Evolutionary conservation across 2,329 filamentous ascomycete genomes (phyloP).

Genomic region (Trichoderma lentiforme): DNA sequence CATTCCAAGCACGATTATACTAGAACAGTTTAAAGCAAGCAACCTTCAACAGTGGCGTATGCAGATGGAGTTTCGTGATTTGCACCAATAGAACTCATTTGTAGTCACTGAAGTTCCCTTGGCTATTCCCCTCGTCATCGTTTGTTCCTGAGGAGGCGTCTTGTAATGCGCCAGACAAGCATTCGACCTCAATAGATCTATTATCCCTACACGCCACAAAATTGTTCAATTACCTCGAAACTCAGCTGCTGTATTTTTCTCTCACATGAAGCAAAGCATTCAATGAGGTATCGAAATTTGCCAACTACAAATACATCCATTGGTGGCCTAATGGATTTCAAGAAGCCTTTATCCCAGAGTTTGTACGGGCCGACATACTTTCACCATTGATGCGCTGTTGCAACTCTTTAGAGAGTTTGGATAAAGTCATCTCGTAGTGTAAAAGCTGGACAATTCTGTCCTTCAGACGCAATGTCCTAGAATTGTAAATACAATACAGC

Average conservation of each 20-base stretch:
- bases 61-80: background rate
- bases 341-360: too few relatives aligned
- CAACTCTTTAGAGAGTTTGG: background rate
- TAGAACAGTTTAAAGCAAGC: background rate
- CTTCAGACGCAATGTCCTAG: background rate
- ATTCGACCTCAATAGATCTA: background rate
- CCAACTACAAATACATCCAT: background rate
- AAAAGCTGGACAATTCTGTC: background rate
- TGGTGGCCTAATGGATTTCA: background rate
- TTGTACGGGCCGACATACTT: background rate
- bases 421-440: background rate
- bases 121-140: background rate
- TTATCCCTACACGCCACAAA: background rate
- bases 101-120: background rate
- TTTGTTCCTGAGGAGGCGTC: background rate
- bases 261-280: background rate
- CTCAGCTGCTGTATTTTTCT: background rate
- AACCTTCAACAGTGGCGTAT: background rate
- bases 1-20: background rate
- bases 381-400: background rate
- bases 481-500: too few relatives aligned
- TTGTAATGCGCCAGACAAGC: background rate
- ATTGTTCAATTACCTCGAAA: background rate
- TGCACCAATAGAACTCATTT: background rate
- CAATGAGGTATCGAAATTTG: background rate